These are phyloP conservation scores for Yarrowia hollandica DNA, from an alignment of 805 yeast species.

Conservation along the genomic window DNA sequence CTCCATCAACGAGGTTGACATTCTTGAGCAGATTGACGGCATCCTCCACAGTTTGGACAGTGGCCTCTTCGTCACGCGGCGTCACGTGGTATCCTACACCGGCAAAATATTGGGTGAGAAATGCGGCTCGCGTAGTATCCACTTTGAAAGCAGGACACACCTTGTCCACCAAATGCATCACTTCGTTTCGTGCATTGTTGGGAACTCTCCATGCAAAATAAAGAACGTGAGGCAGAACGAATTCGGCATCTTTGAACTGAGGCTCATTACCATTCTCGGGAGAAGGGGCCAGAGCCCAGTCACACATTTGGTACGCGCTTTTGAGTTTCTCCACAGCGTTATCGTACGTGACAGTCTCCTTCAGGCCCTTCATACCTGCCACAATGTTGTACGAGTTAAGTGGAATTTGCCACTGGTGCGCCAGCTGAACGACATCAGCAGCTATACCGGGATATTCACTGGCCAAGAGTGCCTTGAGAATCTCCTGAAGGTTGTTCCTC, in stretches of 20 bases:
- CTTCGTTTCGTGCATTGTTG: neutral
- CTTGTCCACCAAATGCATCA: neutral
- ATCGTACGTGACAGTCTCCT: neutral
- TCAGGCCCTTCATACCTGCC: neutral
- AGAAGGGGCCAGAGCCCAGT: slow-evolving; percentile 19
- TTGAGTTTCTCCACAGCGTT: slow-evolving; percentile 11
- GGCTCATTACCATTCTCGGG: slow-evolving; percentile 21
- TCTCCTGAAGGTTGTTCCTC: neutral
- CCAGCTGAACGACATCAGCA: neutral
- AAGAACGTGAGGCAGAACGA: slow-evolving; percentile 4
- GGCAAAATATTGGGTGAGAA: slow-evolving; percentile 13
- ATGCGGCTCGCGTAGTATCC: neutral
- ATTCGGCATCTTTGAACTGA: slow-evolving; percentile 9
- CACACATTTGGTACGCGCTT: slow-evolving; percentile 20
- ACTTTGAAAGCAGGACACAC: slow-evolving; percentile 16
- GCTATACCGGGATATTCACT: neutral
- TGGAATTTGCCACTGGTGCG: slow-evolving; percentile 9
- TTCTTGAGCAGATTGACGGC: neutral
- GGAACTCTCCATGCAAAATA: slow-evolving; percentile 26
- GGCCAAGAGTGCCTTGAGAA: neutral
- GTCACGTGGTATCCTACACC: neutral
- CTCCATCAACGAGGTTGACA: neutral
- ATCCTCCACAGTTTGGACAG: neutral
- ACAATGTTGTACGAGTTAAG: neutral
- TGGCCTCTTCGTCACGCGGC: neutral